phyloP scores from a whole-genome alignment of 2,329 filamentous ascomycete genomes.

The Trichoderma sp. region DNA sequence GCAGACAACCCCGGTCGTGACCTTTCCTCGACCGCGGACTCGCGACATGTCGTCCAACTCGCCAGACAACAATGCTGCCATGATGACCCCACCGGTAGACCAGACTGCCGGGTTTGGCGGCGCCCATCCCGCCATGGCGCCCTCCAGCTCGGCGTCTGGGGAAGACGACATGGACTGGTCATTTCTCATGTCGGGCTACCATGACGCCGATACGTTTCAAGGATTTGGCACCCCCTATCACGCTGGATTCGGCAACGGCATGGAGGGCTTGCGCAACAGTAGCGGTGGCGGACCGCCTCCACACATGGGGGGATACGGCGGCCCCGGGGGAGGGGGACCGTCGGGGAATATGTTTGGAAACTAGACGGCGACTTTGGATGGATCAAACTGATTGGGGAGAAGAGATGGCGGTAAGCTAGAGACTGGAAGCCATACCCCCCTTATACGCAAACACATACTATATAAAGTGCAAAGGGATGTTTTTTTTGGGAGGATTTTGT shows the following conservation, averaged over 20 bases:
- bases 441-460: background rate
- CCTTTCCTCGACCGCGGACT: slow-evolving; percentile 31
- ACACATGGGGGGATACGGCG: slow-evolving; percentile 28
- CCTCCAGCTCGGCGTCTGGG: slow-evolving; percentile 28
- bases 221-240: slow-evolving; percentile 34
- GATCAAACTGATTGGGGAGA: background rate
- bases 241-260: slow-evolving; percentile 30
- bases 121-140: slow-evolving; percentile 27
- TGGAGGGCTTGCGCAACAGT: slow-evolving; percentile 17
- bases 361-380: background rate
- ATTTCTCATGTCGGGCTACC: slow-evolving; percentile 48
- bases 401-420: background rate
- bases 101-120: slow-evolving; percentile 25
- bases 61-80: slow-evolving; percentile 36
- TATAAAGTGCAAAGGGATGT: background rate
- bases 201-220: slow-evolving; percentile 37
- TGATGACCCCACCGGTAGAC: slow-evolving; percentile 38
- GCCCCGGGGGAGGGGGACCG: slow-evolving; percentile 28
- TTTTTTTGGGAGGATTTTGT: background rate
- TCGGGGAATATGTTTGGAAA: slow-evolving; percentile 36
- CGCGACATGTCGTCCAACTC: slow-evolving; percentile 12
- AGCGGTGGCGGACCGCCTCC: slow-evolving; percentile 26
- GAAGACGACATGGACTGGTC: slow-evolving; percentile 52
- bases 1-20: slow-evolving; percentile 32
- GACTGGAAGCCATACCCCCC: background rate